Conservation (phyloP, 225 moss, liverwort and hornwort species). For the Rhytidiadelphus loreus region DNA sequence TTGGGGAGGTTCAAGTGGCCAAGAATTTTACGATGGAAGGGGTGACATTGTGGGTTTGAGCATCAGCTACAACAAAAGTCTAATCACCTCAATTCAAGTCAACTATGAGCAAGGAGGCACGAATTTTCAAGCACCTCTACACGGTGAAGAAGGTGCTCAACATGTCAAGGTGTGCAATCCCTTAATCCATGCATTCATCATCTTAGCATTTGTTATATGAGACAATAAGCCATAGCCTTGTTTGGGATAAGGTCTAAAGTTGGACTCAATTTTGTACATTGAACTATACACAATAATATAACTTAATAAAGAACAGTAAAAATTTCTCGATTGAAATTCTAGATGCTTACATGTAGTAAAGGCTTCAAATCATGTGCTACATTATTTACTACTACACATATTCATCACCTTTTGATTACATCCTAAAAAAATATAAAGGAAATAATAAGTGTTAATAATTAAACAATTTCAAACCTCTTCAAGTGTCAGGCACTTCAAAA, state of each 20-base stretch:
- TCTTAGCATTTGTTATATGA: neutral
- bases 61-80: neutral
- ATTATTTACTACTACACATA: neutral
- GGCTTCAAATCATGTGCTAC: neutral
- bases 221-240: too few species aligned
- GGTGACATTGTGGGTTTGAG: neutral
- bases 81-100: neutral
- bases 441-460: too few species aligned
- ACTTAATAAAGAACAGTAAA: neutral
- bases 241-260: neutral
- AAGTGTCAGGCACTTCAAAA: fast-evolving
- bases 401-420: fast-evolving
- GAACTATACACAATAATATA: too few species aligned
- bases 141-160: neutral
- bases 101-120: neutral
- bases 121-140: neutral
- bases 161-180: neutral
- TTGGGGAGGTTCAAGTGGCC: neutral
- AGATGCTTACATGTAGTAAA: fast-evolving
- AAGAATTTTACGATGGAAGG: neutral
- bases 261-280: fast-evolving
- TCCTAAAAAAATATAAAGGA: fast-evolving
- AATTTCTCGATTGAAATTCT: neutral
- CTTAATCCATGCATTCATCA: neutral
- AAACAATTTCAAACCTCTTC: neutral